These are phyloP conservation scores for Aspergillus carlsbadensis DNA, from an alignment of 495 filamentous ascomycete genomes.

Conservation along the genomic window DNA sequence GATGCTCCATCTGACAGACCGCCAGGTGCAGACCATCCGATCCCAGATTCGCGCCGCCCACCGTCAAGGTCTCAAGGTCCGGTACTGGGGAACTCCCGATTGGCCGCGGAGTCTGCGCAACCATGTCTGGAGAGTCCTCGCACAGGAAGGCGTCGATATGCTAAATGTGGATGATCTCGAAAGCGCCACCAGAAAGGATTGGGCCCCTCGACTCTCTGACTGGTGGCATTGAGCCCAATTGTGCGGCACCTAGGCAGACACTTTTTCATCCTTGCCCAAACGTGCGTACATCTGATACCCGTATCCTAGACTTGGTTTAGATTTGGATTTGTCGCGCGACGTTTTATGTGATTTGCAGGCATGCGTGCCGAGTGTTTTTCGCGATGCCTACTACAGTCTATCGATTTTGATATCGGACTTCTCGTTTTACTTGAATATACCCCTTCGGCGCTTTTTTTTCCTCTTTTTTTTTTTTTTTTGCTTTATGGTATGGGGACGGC, in stretches of 20 bases:
- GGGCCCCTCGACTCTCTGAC: slow-evolving; percentile 39
- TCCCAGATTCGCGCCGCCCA: slow-evolving; percentile 69
- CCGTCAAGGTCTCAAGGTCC: slow-evolving; percentile 62
- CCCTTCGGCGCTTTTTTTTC: slow-evolving; percentile 1
- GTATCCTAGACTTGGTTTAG: no score
- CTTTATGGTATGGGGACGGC: not conserved
- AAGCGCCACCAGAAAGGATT: slow-evolving; percentile 47
- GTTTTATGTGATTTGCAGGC: no score
- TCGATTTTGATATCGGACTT: not conserved
- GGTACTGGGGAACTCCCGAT: slow-evolving; percentile 77
- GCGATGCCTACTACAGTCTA: not conserved
- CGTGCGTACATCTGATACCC: no score
- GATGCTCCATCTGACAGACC: slow-evolving; percentile 39
- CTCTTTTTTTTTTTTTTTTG: not conserved
- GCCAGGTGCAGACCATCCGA: slow-evolving; percentile 61
- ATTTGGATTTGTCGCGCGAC: no score
- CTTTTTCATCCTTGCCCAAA: no score
- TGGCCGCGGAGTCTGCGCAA: slow-evolving; percentile 78
- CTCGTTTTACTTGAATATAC: slow-evolving; percentile 4
- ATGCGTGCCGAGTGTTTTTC: no score
- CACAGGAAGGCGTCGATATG: slow-evolving; percentile 69
- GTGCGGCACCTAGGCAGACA: no score
- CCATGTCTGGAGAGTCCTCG: slow-evolving; percentile 70
- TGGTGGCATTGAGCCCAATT: slow-evolving; percentile 31
- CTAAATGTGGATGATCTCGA: slow-evolving; percentile 79